Conservation (phyloP, 257 asterid species). For the Paulownia fortunei region DNA sequence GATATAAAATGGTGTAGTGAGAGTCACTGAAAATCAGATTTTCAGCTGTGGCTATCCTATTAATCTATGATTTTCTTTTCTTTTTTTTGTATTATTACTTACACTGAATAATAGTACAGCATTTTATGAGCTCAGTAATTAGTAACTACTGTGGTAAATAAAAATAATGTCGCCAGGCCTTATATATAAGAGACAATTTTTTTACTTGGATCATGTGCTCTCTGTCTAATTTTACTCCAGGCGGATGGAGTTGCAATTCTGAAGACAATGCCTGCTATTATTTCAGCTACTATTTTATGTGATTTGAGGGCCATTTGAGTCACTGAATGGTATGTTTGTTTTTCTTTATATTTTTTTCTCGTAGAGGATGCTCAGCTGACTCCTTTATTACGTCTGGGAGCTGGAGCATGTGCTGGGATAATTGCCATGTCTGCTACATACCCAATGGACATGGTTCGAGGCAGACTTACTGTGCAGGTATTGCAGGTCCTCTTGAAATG, state of each 20-base stretch:
- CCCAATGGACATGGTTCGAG: conserved; percentile 99
- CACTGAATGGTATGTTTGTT: conserved; percentile 11
- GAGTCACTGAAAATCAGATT: not conserved
- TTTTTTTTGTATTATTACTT: not conserved
- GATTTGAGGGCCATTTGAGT: conserved; percentile 17
- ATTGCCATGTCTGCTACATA: conserved; percentile 99
- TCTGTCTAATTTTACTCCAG: not conserved
- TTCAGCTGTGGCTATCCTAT: not conserved
- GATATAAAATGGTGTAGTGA: not conserved
- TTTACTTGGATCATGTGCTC: not conserved
- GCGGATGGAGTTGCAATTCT: conserved; percentile 15
- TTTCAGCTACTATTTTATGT: not conserved
- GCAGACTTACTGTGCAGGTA: conserved; percentile 97
- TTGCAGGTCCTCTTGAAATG: conserved; percentile 3
- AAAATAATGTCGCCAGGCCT: not conserved
- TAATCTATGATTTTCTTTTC: not conserved
- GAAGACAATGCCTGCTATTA: conserved; percentile 4
- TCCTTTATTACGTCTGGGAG: conserved; percentile 91
- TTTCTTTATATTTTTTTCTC: conserved; percentile 30
- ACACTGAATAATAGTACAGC: not conserved
- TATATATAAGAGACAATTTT: not conserved
- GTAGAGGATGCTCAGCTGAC: conserved; percentile 88
- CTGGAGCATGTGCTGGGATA: conserved; percentile 99
- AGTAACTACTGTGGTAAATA: not conserved
- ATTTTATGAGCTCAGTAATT: not conserved